These are phyloP conservation scores for Tolypocladium pustulatum DNA, from an alignment of 2,329 filamentous ascomycete species.

Conservation along the genomic window DNA sequence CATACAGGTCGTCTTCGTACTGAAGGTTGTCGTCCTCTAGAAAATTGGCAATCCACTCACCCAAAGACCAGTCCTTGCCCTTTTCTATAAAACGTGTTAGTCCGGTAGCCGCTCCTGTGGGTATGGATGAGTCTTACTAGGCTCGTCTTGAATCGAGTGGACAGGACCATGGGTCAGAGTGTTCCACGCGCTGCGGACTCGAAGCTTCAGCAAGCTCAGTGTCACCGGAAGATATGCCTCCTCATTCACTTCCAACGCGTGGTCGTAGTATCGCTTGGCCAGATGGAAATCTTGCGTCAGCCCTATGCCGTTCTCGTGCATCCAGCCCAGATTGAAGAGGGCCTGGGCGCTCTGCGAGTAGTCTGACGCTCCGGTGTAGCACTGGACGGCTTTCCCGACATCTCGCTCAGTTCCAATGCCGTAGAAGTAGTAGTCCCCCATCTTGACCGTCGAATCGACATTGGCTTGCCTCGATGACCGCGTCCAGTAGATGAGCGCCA, in stretches of 20 bases:
- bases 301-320: slow-evolving; percentile 95
- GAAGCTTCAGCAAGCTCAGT: slow-evolving; percentile 74
- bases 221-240: slow-evolving; percentile 93
- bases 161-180: slow-evolving; percentile 81
- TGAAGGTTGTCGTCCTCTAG: slow-evolving; percentile 60
- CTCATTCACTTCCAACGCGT: slow-evolving; percentile 79
- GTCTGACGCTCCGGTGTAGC: slow-evolving; percentile 87
- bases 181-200: slow-evolving; percentile 87
- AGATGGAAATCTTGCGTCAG: slow-evolving; percentile 94
- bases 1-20: slow-evolving; percentile 48
- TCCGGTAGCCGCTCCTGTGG: background rate
- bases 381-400: slow-evolving; percentile 78
- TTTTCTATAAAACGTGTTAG: slow-evolving; percentile 34
- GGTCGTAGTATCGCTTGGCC: slow-evolving; percentile 91
- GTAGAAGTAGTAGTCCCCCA: slow-evolving; percentile 92
- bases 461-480: slow-evolving; percentile 88
- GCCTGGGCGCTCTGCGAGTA: slow-evolving; percentile 89
- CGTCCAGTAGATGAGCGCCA: slow-evolving; percentile 90
- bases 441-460: slow-evolving; percentile 89
- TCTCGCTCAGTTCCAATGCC: slow-evolving; percentile 66
- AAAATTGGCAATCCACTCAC: slow-evolving; percentile 82
- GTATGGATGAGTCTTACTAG: slow-evolving; percentile 44
- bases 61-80: slow-evolving; percentile 64
- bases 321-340: slow-evolving; percentile 96
- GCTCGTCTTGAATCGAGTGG: slow-evolving; percentile 85